phyloP scores from a whole-genome alignment of 2,329 filamentous ascomycete species.

The Trichoderma aggressivum region DNA sequence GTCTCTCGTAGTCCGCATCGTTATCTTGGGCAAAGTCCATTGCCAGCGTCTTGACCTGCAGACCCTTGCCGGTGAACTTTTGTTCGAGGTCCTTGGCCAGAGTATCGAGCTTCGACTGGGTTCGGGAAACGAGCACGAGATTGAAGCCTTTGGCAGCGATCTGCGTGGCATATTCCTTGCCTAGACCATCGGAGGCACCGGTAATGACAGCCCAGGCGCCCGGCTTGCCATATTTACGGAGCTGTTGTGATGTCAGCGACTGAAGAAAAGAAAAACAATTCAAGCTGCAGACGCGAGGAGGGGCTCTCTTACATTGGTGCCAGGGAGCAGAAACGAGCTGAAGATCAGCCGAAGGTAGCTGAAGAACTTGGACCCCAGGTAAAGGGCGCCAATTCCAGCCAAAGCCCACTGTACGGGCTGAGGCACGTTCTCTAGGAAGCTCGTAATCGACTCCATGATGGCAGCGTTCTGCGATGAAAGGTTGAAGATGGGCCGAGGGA shows the following conservation, averaged over 20 bases:
- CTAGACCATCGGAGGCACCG: constrained; percentile 91
- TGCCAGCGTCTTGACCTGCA: constrained; percentile 73
- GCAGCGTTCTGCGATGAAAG: neutral
- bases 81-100: constrained; percentile 72
- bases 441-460: constrained; percentile 30
- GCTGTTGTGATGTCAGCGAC: constrained; percentile 40
- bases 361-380: constrained; percentile 53
- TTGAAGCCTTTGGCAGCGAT: constrained; percentile 92
- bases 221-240: constrained; percentile 84
- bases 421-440: constrained; percentile 26
- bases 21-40: constrained; percentile 89
- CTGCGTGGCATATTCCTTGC: constrained; percentile 92
- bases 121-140: constrained; percentile 89
- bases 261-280: neutral
- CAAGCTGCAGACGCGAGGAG: neutral
- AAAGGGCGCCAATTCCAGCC: constrained; percentile 57
- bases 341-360: constrained; percentile 60
- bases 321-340: constrained; percentile 65
- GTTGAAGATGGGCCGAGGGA: neutral
- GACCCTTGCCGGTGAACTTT: constrained; percentile 58
- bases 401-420: constrained; percentile 45
- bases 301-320: constrained; percentile 51
- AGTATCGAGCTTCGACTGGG: constrained; percentile 81
- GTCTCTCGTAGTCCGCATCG: constrained; percentile 72
- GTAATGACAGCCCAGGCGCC: constrained; percentile 94